phyloP scores from a whole-genome alignment of 352 stramenopile genomes.

The Phytophthora ohioensis region DNA sequence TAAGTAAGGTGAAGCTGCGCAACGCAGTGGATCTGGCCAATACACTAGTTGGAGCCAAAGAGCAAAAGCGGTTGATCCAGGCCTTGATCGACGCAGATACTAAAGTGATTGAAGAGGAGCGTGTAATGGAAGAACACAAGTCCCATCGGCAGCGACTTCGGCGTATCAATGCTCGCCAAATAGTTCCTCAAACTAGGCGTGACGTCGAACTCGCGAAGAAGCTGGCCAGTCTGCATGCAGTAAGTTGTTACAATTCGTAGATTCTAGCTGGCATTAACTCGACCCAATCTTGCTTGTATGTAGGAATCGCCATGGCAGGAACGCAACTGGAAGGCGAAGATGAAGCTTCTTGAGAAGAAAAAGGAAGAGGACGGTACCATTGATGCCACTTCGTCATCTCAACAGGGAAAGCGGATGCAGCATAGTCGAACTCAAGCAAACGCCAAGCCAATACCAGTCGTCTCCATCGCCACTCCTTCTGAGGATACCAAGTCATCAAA shows the following conservation, averaged over 20 bases:
- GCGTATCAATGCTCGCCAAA: conserved; percentile 49
- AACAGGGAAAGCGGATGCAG: not conserved
- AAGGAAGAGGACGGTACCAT: conserved; percentile 7
- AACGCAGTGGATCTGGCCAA: conserved; percentile 78
- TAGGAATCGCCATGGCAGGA: conserved; percentile 77
- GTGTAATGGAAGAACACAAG: conserved; percentile 62
- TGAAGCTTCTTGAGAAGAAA: conserved; percentile 20
- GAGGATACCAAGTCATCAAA: conserved; percentile 11
- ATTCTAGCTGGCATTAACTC: not conserved
- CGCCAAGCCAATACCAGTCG: not conserved
- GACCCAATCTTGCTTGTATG: not conserved
- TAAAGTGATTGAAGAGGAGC: conserved; percentile 75
- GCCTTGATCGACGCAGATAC: conserved; percentile 73
- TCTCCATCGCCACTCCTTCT: not conserved
- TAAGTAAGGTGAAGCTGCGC: conserved; percentile 73
- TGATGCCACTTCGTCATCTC: not conserved
- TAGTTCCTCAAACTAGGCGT: conserved; percentile 11
- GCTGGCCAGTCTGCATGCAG: conserved; percentile 16
- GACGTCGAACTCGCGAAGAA: conserved; percentile 29
- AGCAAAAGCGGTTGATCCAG: conserved; percentile 75
- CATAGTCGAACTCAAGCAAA: not conserved
- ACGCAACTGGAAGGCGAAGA: conserved; percentile 65
- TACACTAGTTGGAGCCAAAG: conserved; percentile 54
- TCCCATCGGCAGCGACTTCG: conserved; percentile 65
- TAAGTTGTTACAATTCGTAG: not conserved